Evolutionary conservation across 306 rosid species (phyloP), one percentile per base, ranked within the genome.

Genomic region (Luffa aegyptiaca): DNA sequence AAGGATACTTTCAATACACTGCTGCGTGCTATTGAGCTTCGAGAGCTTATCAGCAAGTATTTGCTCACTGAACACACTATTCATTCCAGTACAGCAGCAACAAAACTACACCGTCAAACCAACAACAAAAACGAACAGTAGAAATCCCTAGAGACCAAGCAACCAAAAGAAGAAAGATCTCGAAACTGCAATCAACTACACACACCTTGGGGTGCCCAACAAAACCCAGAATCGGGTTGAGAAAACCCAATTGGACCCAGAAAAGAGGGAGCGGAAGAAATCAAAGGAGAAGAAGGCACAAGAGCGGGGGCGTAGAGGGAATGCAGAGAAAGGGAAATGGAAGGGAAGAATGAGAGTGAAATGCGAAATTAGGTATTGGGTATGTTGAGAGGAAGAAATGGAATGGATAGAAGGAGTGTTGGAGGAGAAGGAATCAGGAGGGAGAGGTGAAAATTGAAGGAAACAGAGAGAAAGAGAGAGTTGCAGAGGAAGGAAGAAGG

Each of bases 21-120:
- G 92, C 86, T 94, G 97, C 81, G 95, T 88, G 87, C 85, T 91
- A 88, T 90, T 91, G 85, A 91, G 92, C 97, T 88, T 94, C 81
- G 97, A 86, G 42, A 94, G 90, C 91, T 90, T 92, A 80, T 94
- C 98, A 2, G 88, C 95, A 81, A 92, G 97, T 76, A 91, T 84
- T 85, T 88, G 90, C 83, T 94, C 97, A 70, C 85, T 83, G 89
- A 92, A 94, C 49, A 87, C 89, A 76, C 89, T 91, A 88, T 84
- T 88, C 97, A 90, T 92, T 89, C 85, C 86, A 82, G 81, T 77
- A 74, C 73, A 63, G 77, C 45, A 71, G 76, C 56, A 70, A 11
- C 56, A 33, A 69, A 73, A 46, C 78, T 16, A 73, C 4, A 12
- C 14, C 44, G 61, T 13, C 0, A 31, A 49, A 18, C 77, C 44